Base-by-base conservation (phyloP, 257 asterid species). In the Solanum tacnaense region DNA sequence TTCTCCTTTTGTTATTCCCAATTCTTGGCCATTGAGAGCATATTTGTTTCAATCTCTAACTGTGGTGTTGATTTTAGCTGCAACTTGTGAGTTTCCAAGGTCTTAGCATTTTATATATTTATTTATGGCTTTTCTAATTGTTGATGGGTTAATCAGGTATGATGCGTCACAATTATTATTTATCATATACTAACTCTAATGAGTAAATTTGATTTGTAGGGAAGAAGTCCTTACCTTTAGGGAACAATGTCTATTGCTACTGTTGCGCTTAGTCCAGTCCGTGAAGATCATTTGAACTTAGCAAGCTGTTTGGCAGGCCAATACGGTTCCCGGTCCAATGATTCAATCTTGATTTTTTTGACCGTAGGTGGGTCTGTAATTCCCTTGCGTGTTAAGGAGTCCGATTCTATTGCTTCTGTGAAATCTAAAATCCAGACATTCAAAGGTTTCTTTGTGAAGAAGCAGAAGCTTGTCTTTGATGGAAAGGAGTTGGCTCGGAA, bases 401-500 rank as follows among this genome's bases (percentile, higher is more conserved):
- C 98, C 2, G 97, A 95, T 88, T 96, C 99, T 13, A 92, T 96
- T 79, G 98, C 96, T 72, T 94, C 95, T 13, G 96, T 96, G 83
- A 96, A 96, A 83, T 94, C 94, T 31, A 92, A 94, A 71, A 93
- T 95, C 44, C 96, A 96, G 67, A 90, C 87, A 32, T 88, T 86
- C 84, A 91, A 88, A 85, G 98, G 99, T 13, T 93, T 95, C 92
- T 93, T 92, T 38, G 95, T 90, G 32, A 95, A 92, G 92, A 94
- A 89, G 83, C 98, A 95, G 88, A 96, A 91, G 58, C 94, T 96
- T 71, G 95, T 96, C 60, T 95, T 89, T 70, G 94, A 92, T 60
- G 99, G 99, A 73, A 95, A 94, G 88, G 98, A 96, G 82, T 92
- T 94, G 91, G 92, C 98, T n/a, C 91, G 95, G 85, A 93, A 86